phyloP scores from a whole-genome alignment of 306 rosid genomes.

The Trifolium fragiferum region DNA sequence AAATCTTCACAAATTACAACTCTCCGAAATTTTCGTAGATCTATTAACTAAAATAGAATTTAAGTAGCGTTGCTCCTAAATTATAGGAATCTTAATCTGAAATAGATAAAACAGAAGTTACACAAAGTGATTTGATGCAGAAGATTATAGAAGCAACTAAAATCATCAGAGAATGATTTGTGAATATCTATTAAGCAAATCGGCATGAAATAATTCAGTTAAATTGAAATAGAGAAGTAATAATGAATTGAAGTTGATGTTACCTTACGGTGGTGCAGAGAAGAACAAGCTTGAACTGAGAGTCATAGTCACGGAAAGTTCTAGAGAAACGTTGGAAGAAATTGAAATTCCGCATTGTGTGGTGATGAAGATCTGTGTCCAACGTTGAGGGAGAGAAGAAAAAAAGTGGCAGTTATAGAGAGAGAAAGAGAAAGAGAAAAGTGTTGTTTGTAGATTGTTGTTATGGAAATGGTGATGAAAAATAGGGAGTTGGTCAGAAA shows the following conservation, averaged over 20 bases:
- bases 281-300: constrained; percentile 64
- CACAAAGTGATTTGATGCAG: not conserved
- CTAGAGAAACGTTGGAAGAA: constrained; percentile 60
- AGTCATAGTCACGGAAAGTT: constrained; percentile 58
- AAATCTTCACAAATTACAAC: not conserved
- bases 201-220: not conserved
- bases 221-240: not conserved
- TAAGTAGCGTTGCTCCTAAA: not conserved
- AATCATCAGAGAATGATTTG: not conserved
- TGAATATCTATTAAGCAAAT: not conserved
- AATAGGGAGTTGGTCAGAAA: constrained; percentile 8
- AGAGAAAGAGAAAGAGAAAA: constrained; percentile 5
- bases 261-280: constrained; percentile 80
- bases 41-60: not conserved
- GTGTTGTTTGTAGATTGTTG: not conserved
- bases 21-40: constrained; percentile 16
- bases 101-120: not conserved
- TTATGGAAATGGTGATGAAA: not conserved
- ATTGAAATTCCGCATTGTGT: constrained; percentile 55
- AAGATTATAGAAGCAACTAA: constrained; percentile 12
- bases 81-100: not conserved
- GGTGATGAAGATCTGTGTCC: constrained; percentile 39
- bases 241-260: constrained; percentile 1
- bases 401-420: constrained; percentile 18
- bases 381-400: constrained; percentile 8